Evolutionary conservation across 306 rosid genomes (phyloP).

Genomic region (Boehmeria nivea): DNA sequence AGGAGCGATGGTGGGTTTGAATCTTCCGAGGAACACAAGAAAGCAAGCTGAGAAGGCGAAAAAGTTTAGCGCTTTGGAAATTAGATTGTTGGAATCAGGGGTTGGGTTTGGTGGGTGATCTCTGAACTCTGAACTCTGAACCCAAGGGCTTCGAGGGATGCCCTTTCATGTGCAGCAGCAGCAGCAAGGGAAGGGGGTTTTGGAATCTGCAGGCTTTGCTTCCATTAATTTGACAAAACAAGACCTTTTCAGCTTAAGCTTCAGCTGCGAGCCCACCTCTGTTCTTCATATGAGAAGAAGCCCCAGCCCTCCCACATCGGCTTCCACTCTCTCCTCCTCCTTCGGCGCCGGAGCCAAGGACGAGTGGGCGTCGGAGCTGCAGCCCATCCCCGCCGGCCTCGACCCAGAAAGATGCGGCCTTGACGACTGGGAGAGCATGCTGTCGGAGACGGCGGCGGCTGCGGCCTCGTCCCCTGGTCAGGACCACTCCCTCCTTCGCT

Average conservation of each 20-base stretch:
- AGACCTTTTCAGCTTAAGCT: too few relatives aligned
- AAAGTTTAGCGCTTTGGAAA: too few relatives aligned
- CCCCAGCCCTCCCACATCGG: conserved; percentile 50
- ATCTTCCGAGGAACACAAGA: neutral
- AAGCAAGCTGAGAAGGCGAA: too few relatives aligned
- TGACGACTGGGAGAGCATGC: conserved; percentile 38
- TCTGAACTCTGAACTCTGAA: neutral
- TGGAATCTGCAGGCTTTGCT: conserved; percentile 19
- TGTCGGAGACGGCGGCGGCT: conserved; percentile 28
- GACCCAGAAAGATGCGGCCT: conserved; percentile 26
- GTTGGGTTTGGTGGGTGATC: neutral
- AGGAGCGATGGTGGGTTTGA: conserved; percentile 30
- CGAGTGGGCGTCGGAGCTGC: conserved; percentile 32
- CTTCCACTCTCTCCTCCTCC: conserved; percentile 41
- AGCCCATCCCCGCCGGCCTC: conserved; percentile 17
- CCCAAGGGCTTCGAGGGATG: conserved; percentile 20
- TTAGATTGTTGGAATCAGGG: neutral
- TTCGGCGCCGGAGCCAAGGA: conserved; percentile 28
- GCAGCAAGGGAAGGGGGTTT: conserved; percentile 30
- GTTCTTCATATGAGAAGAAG: conserved; percentile 43
- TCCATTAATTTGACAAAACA: too few relatives aligned
- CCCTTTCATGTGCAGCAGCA: conserved; percentile 25
- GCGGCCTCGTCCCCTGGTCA: conserved; percentile 28
- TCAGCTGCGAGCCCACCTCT: conserved; percentile 35
- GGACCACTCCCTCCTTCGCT: conserved; percentile 39